A percentile compares a stretch with the other conserved stretches of the same genome.
phyloP scores from a whole-genome alignment of 345 rosid species.

The Nephelium lappaceum region DNA sequence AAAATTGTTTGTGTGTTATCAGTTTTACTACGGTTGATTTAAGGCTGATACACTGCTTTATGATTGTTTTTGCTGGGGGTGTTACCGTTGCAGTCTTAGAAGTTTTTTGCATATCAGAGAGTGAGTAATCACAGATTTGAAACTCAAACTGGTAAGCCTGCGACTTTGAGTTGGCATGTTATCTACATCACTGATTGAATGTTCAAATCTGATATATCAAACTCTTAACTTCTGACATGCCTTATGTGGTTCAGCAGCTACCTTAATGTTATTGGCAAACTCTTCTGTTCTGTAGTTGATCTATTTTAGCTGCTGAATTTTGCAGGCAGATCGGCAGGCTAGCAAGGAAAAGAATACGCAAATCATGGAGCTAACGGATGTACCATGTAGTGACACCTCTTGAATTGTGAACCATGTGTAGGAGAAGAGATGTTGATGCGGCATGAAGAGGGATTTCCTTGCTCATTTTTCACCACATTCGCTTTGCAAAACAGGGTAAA shows the following conservation, averaged over 20 bases:
- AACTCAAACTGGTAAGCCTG: conserved; percentile 48
- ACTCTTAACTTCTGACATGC: neutral
- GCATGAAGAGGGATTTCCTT: neutral
- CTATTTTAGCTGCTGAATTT: conserved; percentile 10
- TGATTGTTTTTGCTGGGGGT: conserved; percentile 14
- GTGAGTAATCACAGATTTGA: conserved; percentile 49
- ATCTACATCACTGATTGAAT: neutral
- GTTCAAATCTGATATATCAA: neutral
- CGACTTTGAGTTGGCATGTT: conserved; percentile 6
- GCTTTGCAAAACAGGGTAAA: conserved; percentile 6
- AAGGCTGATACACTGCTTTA: conserved; percentile 3
- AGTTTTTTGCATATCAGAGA: conserved; percentile 66
- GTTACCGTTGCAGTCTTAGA: conserved; percentile 58
- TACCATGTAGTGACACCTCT: neutral
- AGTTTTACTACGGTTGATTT: neutral
- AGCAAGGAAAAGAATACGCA: conserved; percentile 3
- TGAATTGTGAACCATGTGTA: neutral
- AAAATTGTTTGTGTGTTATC: neutral
- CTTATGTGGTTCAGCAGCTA: neutral
- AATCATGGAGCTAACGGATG: neutral
- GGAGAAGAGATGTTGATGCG: conserved; percentile 8
- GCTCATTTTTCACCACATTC: neutral
- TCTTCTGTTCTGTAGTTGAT: neutral
- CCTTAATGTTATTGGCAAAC: neutral
- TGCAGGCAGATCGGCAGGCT: conserved; percentile 34